A percentile compares a stretch with the other conserved stretches of the same genome.
These are phyloP conservation scores for Pichia sp. DNA, from an alignment of 1,139 yeast species.

Conservation along the genomic window DNA sequence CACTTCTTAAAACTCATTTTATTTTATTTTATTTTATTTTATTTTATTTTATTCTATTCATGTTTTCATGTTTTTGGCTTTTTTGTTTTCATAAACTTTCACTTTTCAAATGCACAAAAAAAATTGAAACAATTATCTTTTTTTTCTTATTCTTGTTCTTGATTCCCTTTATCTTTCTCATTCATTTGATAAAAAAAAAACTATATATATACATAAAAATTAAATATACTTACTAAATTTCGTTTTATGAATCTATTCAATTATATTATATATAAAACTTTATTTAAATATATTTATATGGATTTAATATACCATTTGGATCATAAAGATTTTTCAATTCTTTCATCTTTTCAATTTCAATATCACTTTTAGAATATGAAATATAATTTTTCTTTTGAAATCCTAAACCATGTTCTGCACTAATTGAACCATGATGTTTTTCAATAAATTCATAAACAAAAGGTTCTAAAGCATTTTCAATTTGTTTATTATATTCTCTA, in stretches of 20 bases:
- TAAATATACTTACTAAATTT: conserved; percentile 51
- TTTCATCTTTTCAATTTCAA: conserved; percentile 67
- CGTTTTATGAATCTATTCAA: too few relatives aligned
- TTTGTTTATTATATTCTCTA: conserved; percentile 68
- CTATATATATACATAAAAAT: neutral
- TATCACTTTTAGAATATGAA: conserved; percentile 70
- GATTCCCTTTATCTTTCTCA: too few relatives aligned
- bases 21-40: too few relatives aligned
- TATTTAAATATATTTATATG: conserved; percentile 69
- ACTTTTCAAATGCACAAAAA: too few relatives aligned
- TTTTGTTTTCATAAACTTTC: too few relatives aligned
- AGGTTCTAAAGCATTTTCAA: conserved; percentile 81
- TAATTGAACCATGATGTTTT: conserved; percentile 70
- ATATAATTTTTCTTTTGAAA: conserved; percentile 90
- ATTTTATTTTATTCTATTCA: too few relatives aligned
- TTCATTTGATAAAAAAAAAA: too few relatives aligned
- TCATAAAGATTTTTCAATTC: conserved; percentile 74
- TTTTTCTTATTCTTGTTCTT: too few relatives aligned
- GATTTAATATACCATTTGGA: conserved; percentile 87
- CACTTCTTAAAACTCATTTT: too few relatives aligned
- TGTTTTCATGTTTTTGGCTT: too few relatives aligned
- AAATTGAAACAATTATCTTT: too few relatives aligned
- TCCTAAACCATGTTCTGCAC: conserved; percentile 97
- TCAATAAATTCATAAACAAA: conserved; percentile 89
- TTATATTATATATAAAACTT: neutral